Evolutionary conservation across 805 yeast species (phyloP), one percentile per base, ranked within the genome.

Genomic region (Jamesozyma jinghongensis): DNA sequence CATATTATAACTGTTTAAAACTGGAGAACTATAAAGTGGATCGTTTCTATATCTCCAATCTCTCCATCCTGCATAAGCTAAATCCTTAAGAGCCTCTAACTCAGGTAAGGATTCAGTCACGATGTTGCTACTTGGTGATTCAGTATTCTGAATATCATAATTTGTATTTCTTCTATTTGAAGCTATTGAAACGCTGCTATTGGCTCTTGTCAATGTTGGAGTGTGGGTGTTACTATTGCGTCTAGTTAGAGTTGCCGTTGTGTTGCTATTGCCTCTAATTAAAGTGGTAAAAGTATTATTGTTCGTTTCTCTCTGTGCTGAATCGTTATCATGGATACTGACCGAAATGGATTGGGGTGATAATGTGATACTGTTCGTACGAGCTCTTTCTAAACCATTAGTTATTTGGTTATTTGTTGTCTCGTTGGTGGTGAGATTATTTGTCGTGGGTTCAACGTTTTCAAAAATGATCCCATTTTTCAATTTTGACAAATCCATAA

Each of bases 21-120:
- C 39, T 5, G 61, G 50, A 3, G 69, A 57, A 1, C 73, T 68
- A 53, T 80, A 81, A 28, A 83, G 57, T 1, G 90, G 85, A 59
- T 81, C 87, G 38, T 73, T 74, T 46, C 85, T 71, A 52, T 72
- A 80, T 53, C 85, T 81, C 94, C 95, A 86, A 58, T 86, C 95
- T 56, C 95, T 71, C 96, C 96, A 86, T 8, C 90, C 81, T 0
- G 95, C 95, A 38, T 73, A 61, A 2, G 79, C 72, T 32, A 53
- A 20, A 16, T 52, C 56, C 8, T 43, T 40, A 11, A 49, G 38
- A 17, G 39, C 16, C 19, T 48, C 50, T 6, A 41, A 42, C 10
- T 39, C 42, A 11, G 33, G n/a, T 5, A 25, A 16, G 13, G 27
- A 4, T 18, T 18, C 34, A 18, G 8, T 17, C 11, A 7, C 22